Base-by-base conservation (phyloP, 78 protist species). In the Goniomonas avonlea region DNA sequence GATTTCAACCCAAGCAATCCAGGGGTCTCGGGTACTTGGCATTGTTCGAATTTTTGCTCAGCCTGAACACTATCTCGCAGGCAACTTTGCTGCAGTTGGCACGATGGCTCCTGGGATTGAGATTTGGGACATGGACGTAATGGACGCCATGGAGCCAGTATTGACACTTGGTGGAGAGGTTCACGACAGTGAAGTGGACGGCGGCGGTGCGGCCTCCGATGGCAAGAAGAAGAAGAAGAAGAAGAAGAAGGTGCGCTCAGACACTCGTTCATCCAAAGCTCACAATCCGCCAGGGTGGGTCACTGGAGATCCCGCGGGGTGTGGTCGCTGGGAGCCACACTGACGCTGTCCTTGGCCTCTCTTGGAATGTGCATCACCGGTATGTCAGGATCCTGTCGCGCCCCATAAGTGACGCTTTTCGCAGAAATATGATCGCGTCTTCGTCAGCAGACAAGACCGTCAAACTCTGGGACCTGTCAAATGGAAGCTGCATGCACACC, bases 211-310 rank as follows among this genome's bases (percentile, higher is more conserved):
- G 50, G 50, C 50, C 25, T 45, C 50, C 50, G 50, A 13, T 45
- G 45, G 45, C 47, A 63, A 63, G 71, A 63, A 63, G 71, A 63
- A 63, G 71, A 63, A 63, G 71, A 63, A 63, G 38, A 63, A 63
- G 71, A 9, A 7, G 29, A 9, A 9, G 21, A 31, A 31, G 7
- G 7, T 4, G 25, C 71, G 32, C 71, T 37, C 32, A 27, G 71
- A 31, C n/a, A n/a, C n/a, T n/a, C n/a, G n/a, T n/a, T n/a, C n/a
- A n/a, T n/a, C n/a, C n/a, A n/a, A n/a, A n/a, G n/a, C n/a, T n/a
- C n/a, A n/a, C n/a, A n/a, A n/a, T n/a, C n/a, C n/a, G n/a, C n/a
- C n/a, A n/a, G n/a, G n/a, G n/a, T n/a, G n/a, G n/a, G n/a, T n/a
- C n/a, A n/a, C n/a, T n/a, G n/a, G n/a, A n/a, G n/a, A n/a, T n/a